phyloP scores from a whole-genome alignment of 140 eudicot species.

The Stevia rebaudiana region DNA sequence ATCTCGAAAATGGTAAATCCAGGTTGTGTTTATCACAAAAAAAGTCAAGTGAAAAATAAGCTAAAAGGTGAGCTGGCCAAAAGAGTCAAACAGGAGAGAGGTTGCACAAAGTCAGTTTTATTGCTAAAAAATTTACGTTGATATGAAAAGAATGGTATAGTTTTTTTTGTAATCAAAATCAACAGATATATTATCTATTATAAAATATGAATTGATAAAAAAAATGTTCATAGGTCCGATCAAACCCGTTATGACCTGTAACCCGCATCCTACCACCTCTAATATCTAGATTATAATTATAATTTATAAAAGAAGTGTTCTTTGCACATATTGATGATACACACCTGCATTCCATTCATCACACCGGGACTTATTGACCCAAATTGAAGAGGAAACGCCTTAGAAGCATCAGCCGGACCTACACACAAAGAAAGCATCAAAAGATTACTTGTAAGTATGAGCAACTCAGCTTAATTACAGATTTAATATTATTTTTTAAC shows the following conservation, averaged over 20 bases:
- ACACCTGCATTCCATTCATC: slow-evolving; percentile 82
- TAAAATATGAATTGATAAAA: neutral
- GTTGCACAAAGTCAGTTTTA: neutral
- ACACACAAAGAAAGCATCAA: slow-evolving; percentile 3
- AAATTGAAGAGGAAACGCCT: slow-evolving; percentile 68
- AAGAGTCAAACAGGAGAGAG: neutral
- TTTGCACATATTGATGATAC: slow-evolving; percentile 11
- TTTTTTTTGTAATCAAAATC: neutral
- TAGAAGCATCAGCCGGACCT: slow-evolving; percentile 61
- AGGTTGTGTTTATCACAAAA: neutral
- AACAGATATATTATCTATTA: neutral
- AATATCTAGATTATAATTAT: neutral
- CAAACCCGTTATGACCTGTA: neutral
- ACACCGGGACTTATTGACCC: slow-evolving; percentile 84
- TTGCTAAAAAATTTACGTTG: neutral
- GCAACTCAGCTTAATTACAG: neutral
- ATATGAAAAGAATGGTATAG: no score
- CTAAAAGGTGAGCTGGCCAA: neutral
- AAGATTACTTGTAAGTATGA: neutral
- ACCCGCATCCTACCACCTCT: neutral
- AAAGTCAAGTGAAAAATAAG: neutral
- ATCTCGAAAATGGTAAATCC: neutral
- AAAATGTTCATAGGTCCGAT: neutral
- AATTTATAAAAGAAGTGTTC: neutral
- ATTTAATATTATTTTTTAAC: neutral